phyloP scores from a whole-genome alignment of 768 basidiomycete species.

The Lactarius tabidus region DNA sequence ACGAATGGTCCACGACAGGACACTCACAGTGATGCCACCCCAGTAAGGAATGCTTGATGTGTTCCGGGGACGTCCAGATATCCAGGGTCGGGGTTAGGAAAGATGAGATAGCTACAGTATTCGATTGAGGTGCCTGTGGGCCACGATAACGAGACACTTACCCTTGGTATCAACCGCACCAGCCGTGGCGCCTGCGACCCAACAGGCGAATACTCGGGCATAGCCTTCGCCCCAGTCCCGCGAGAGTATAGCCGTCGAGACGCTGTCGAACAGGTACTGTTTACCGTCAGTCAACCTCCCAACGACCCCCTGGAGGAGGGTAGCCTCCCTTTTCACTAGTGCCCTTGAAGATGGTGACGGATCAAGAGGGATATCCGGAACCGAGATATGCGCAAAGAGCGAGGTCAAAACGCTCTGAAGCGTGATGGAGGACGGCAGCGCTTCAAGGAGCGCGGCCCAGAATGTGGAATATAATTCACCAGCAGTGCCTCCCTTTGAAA shows the following conservation, averaged over 20 bases:
- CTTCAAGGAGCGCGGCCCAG: slow-evolving; percentile 47
- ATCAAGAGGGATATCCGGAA: slow-evolving; percentile 33
- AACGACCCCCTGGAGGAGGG: slow-evolving; percentile 48
- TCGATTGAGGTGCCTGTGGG: slow-evolving; percentile 4
- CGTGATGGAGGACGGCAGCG: slow-evolving; percentile 47
- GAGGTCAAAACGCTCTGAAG: slow-evolving; percentile 59
- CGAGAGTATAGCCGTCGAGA: slow-evolving; percentile 46
- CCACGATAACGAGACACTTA: slow-evolving; percentile 26
- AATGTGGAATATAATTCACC: slow-evolving; percentile 40
- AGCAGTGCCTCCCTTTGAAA: slow-evolving; percentile 30
- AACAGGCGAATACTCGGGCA: slow-evolving; percentile 64
- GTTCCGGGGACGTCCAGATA: slow-evolving; percentile 71
- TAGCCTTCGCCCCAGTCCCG: slow-evolving; percentile 58
- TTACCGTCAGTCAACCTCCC: slow-evolving; percentile 45
- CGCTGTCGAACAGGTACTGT: slow-evolving; percentile 49
- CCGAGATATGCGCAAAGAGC: slow-evolving; percentile 48
- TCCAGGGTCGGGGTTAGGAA: slow-evolving; percentile 51
- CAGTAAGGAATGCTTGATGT: slow-evolving; percentile 75
- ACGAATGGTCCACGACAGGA: neutral
- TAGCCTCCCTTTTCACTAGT: slow-evolving; percentile 50
- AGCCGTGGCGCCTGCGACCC: slow-evolving; percentile 50
- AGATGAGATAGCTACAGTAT: slow-evolving; percentile 40
- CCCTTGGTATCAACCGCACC: slow-evolving; percentile 33
- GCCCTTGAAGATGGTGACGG: slow-evolving; percentile 36
- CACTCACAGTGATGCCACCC: slow-evolving; percentile 70